Evolutionary conservation across 768 basidiomycete genomes (phyloP).

Genomic region (Mycena metata): DNA sequence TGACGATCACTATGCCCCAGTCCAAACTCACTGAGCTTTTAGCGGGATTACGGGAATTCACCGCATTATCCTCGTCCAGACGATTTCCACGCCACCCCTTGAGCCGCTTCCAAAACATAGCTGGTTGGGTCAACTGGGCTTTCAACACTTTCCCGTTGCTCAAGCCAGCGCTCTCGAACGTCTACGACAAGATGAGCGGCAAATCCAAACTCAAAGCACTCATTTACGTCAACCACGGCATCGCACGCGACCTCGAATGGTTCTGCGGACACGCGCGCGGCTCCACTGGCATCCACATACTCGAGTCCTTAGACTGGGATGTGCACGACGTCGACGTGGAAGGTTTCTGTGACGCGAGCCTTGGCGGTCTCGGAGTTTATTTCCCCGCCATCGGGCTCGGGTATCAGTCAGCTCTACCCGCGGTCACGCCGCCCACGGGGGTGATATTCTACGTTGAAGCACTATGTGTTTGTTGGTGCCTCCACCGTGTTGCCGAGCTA

Average conservation of each 20-base stretch:
- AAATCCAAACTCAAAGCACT: not conserved
- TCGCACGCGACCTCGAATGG: conserved; percentile 51
- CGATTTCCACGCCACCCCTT: no score
- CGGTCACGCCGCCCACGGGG: not conserved
- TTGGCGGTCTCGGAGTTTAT: conserved; percentile 47
- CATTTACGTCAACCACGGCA: conserved; percentile 46
- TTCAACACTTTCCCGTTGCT: no score
- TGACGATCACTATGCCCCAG: no score
- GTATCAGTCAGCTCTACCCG: conserved; percentile 35
- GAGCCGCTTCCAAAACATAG: no score
- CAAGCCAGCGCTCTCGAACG: no score
- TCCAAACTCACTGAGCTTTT: no score
- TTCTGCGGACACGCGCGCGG: conserved; percentile 40
- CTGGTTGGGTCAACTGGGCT: no score
- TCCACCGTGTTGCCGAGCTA: conserved; percentile 26
- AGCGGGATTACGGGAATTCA: no score
- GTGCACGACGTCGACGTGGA: conserved; percentile 7
- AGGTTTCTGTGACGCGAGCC: conserved; percentile 47
- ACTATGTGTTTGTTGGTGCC: conserved; percentile 39
- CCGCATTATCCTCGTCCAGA: no score
- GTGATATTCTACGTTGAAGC: conserved; percentile 50
- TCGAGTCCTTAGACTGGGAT: conserved; percentile 39
- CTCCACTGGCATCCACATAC: conserved; percentile 42
- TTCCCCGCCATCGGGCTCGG: conserved; percentile 38
- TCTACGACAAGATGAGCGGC: no score